Conservation (phyloP, 2,329 filamentous ascomycete species). For the Colletotrichum godetiae region DNA sequence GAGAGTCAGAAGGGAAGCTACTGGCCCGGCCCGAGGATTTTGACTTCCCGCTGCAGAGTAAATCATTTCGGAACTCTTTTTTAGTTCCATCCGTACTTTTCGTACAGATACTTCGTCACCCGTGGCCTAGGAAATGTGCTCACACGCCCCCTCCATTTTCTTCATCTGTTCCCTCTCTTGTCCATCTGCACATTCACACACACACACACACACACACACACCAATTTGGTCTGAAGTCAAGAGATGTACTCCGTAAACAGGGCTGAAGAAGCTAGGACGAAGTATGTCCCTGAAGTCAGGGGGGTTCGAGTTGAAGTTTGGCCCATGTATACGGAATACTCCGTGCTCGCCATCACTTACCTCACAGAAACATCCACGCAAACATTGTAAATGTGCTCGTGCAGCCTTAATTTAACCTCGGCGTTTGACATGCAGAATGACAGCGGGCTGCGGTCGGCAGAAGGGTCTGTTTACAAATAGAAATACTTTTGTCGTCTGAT, state of each 20-base stretch:
- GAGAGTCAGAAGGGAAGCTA: neutral
- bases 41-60: constrained; percentile 3
- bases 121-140: neutral
- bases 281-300: neutral
- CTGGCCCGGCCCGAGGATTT: constrained; percentile 6
- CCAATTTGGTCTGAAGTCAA: neutral
- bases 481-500: neutral
- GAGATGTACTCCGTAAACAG: neutral
- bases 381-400: neutral
- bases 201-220: neutral
- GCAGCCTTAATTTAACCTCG: neutral
- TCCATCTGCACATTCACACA: neutral
- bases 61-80: neutral
- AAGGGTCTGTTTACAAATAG: neutral
- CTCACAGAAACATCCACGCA: neutral
- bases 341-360: neutral
- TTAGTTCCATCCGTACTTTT: too few relatives aligned
- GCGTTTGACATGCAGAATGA: neutral
- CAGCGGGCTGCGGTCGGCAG: neutral
- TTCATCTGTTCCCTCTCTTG: neutral
- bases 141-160: neutral
- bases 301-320: neutral
- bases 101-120: neutral
- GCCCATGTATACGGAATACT: too few relatives aligned
- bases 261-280: neutral